These are phyloP conservation scores for Yamadazyma conglobata DNA, from an alignment of 1,139 yeast species.

Conservation along the genomic window DNA sequence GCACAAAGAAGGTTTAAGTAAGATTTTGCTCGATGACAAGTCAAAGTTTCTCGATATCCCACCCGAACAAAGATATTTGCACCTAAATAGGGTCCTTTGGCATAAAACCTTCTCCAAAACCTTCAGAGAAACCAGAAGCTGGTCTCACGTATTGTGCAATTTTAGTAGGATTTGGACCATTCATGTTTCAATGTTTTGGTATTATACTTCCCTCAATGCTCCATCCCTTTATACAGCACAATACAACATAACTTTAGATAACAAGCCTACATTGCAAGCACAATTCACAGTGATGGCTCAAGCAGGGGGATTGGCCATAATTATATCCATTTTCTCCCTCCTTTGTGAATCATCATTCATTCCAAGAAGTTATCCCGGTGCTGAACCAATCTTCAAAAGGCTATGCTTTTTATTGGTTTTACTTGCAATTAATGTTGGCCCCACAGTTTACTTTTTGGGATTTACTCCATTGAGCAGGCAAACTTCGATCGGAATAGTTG, in stretches of 20 bases:
- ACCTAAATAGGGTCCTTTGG: conserved; percentile 48
- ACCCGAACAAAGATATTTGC: conserved; percentile 44
- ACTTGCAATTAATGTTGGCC: conserved; percentile 30
- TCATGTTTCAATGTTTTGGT: conserved; percentile 59
- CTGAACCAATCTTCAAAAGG: conserved; percentile 40
- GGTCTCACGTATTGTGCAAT: conserved; percentile 56
- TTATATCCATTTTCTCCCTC: conserved; percentile 41
- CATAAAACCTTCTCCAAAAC: conserved; percentile 50
- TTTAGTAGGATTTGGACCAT: conserved; percentile 63
- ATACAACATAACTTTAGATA: conserved; percentile 42
- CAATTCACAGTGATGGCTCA: conserved; percentile 47
- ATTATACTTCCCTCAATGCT: conserved; percentile 51
- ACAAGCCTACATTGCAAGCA: conserved; percentile 47
- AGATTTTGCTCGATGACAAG: conserved; percentile 34
- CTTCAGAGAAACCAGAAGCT: conserved; percentile 53
- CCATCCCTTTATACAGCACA: conserved; percentile 52
- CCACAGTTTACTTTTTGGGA: conserved; percentile 40
- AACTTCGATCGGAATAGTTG: conserved; percentile 27
- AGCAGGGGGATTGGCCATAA: conserved; percentile 47
- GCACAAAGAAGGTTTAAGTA: conserved; percentile 50
- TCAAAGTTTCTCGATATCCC: conserved; percentile 39
- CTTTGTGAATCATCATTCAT: conserved; percentile 46
- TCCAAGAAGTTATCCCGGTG: conserved; percentile 56
- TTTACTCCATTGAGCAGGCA: conserved; percentile 23
- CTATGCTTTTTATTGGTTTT: conserved; percentile 26